phyloP scores from a whole-genome alignment of 176 grass and related monocot genomes.

The Saccharum spontaneum region DNA sequence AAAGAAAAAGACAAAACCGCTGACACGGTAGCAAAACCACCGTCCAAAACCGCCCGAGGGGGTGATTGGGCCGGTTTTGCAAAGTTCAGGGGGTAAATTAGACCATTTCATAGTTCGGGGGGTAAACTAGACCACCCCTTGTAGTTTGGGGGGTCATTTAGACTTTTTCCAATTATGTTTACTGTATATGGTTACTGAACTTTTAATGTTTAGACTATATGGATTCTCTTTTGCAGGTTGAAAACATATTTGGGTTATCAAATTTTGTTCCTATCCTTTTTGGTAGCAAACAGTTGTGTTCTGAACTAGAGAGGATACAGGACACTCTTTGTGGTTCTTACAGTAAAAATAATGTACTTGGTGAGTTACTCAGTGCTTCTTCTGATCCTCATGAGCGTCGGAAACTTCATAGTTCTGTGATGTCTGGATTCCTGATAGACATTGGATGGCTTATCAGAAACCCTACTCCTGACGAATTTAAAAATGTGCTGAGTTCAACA shows the following conservation, averaged over 20 bases:
- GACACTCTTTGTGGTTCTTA: slow-evolving; percentile 36
- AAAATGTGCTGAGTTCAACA: slow-evolving; percentile 49
- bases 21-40: too few relatives aligned
- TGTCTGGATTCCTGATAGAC: slow-evolving; percentile 76
- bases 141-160: too few relatives aligned
- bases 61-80: too few relatives aligned
- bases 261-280: slow-evolving; percentile 93
- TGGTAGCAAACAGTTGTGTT: slow-evolving; percentile 75
- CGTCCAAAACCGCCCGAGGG: too few relatives aligned
- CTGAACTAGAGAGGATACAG: slow-evolving; percentile 74
- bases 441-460: slow-evolving; percentile 90
- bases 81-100: too few relatives aligned
- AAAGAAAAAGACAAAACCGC: too few relatives aligned
- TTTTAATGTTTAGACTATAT: slow-evolving; percentile 9
- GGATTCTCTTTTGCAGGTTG: slow-evolving; percentile 62
- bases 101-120: too few relatives aligned
- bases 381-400: slow-evolving; percentile 29
- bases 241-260: slow-evolving; percentile 88
- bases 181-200: slow-evolving; percentile 11
- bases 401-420: slow-evolving; percentile 44
- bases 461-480: slow-evolving; percentile 50
- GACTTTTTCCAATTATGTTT: slow-evolving; percentile 9
- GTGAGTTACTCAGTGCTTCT: slow-evolving; percentile 29
- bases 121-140: too few relatives aligned
- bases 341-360: slow-evolving; percentile 15